Percentiles rank a stretch among this genome's conserved stretches.
phyloP scores from a whole-genome alignment of 2,329 filamentous ascomycete species.

The Cladophialophora psammophila region DNA sequence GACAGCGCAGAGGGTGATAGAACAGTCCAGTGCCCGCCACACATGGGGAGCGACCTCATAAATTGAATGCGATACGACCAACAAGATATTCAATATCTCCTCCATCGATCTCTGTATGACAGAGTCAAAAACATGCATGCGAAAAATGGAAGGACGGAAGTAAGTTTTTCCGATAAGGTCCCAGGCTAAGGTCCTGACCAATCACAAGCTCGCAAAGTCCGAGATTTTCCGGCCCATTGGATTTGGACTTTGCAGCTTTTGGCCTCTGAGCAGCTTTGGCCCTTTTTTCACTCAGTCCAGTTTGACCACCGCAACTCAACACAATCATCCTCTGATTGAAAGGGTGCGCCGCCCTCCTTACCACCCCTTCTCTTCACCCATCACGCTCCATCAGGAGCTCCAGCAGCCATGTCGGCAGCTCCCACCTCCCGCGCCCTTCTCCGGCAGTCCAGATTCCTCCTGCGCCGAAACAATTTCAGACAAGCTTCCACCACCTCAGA shows the following conservation, averaged over 20 bases:
- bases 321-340: conserved; percentile 14
- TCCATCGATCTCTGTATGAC: too few relatives aligned
- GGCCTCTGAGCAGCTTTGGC: conserved; percentile 22
- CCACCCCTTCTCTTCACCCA: conserved; percentile 27
- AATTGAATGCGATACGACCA: neutral
- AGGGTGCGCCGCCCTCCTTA: conserved; percentile 32
- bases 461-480: conserved; percentile 53
- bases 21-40: neutral
- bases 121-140: too few relatives aligned
- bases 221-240: conserved; percentile 20
- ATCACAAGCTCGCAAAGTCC: conserved; percentile 27
- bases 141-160: neutral
- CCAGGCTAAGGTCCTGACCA: conserved; percentile 15
- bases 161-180: conserved; percentile 11
- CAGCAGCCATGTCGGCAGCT: conserved; percentile 52
- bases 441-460: conserved; percentile 57
- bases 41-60: neutral
- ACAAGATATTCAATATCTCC: neutral
- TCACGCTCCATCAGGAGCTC: conserved; percentile 25
- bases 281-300: conserved; percentile 43
- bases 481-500: conserved; percentile 57
- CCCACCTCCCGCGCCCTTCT: conserved; percentile 54
- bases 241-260: neutral
- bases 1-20: too few relatives aligned
- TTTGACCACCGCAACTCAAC: conserved; percentile 29